Evolutionary conservation across 2,329 filamentous ascomycete genomes (phyloP), one percentile per base, ranked within the genome.

Genomic region (Neonectria hederae): DNA sequence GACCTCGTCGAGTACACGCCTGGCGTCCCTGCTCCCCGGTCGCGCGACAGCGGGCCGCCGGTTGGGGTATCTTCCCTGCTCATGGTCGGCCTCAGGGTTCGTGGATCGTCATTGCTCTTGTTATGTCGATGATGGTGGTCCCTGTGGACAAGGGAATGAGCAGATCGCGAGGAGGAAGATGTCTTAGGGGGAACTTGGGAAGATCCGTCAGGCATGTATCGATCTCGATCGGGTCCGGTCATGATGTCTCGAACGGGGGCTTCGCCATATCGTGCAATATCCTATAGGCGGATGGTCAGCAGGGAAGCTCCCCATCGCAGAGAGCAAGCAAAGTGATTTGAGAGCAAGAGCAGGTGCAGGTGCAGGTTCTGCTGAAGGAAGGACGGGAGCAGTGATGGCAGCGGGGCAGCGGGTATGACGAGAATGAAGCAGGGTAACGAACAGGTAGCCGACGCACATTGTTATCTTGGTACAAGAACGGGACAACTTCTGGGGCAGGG

Each of bases 391-490:
- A 63, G 59, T 59, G 51, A 67, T 59, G 55, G 55, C 40, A 57
- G 61, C 48, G 53, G 61, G 51, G 35, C 19, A 38, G 54, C 59
- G 62, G 59, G 63, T 61, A 65, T 59, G 52, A 57, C 48, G 58
- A 59, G 45, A 59, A 67, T 70, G 65, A 72, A 66, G 70, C 69
- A 74, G 63, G 56, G 66, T 69, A 65, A 68, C 61, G 68, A 54
- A 66, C 35, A 38, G 35, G 14, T 66, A 62, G 62, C 62, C 59
- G 67, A 85, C 89, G 83, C 78, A 92, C 90, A 82, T 92, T 76
- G 63, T 80, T 81, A 64, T 96, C 93, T 79, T 98, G 96, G 76
- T 96, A 98, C 66, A 97, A 86, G 86, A 97, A 99, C n/a, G 96
- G 96, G 42, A 97, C 96, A 62, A 99, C 94, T 79, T 98, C 95